Conservation (phyloP, 2,329 filamentous ascomycete species). For the Teratosphaeria destructans region DNA sequence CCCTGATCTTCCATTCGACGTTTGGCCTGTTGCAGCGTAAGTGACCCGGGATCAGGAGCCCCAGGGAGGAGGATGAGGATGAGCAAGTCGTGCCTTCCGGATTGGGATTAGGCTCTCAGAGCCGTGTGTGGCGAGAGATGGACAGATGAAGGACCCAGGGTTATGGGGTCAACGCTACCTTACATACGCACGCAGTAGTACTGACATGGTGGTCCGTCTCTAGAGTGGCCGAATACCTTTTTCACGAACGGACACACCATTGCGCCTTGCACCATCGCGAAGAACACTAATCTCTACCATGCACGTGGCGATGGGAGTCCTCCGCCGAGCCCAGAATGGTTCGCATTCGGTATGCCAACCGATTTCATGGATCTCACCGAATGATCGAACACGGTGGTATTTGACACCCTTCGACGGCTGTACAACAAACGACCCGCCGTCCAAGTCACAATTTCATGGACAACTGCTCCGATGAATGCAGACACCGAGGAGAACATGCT, state of each 20-base stretch:
- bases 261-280: conserved; percentile 36
- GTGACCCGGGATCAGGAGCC: neutral
- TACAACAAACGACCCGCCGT: no score
- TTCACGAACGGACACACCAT: conserved; percentile 42
- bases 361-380: neutral
- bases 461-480: no score
- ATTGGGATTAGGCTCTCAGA: neutral
- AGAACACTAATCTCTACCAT: conserved; percentile 42
- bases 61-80: neutral
- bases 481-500: no score
- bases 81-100: neutral
- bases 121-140: neutral
- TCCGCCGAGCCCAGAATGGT: conserved; percentile 42
- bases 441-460: no score
- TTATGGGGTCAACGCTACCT: neutral
- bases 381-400: no score
- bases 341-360: conserved; percentile 29
- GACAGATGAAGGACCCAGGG: neutral
- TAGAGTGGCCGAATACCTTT: conserved; percentile 42
- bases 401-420: no score
- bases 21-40: conserved; percentile 35
- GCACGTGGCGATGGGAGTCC: conserved; percentile 32
- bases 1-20: conserved; percentile 40
- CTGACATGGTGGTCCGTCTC: neutral
- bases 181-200: neutral